Conservation (phyloP, 352 stramenopile species). For the Aphanomyces euteiches region DNA sequence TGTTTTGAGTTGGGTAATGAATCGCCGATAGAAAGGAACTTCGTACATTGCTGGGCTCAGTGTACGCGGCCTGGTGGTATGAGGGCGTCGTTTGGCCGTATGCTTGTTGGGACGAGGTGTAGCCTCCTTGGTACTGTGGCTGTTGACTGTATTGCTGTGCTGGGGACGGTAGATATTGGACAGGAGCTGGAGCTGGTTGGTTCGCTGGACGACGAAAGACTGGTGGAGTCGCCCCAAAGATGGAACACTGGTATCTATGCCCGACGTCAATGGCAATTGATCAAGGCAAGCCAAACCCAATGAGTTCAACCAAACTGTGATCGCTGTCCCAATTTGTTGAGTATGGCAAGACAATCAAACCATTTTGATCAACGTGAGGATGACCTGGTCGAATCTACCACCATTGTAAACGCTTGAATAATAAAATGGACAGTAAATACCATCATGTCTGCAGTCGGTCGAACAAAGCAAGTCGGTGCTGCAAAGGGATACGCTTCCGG, state of each 20-base stretch:
- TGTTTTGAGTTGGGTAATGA: constrained; percentile 31
- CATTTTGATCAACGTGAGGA: constrained; percentile 81
- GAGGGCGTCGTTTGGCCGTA: constrained; percentile 7
- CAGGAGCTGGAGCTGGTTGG: constrained; percentile 20
- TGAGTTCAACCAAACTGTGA: constrained; percentile 77
- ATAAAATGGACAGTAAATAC: constrained; percentile 8
- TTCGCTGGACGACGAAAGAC: constrained; percentile 71
- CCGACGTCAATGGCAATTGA: constrained; percentile 56
- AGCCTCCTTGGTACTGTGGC: constrained; percentile 17
- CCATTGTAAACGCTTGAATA: constrained; percentile 60
- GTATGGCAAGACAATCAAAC: constrained; percentile 85
- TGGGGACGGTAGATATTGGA: neutral
- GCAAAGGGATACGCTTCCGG: constrained; percentile 77
- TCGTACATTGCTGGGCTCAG: constrained; percentile 29
- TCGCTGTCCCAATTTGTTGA: constrained; percentile 76
- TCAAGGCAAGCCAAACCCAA: constrained; percentile 43
- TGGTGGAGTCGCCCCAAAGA: constrained; percentile 82
- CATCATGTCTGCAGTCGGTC: constrained; percentile 58
- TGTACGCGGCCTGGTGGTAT: constrained; percentile 24
- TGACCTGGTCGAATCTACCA: constrained; percentile 41
- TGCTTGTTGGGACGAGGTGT: constrained; percentile 12
- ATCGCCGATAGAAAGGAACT: neutral
- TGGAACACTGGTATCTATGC: constrained; percentile 84
- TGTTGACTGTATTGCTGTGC: constrained; percentile 1
- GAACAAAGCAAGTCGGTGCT: constrained; percentile 83